Base-by-base conservation (phyloP, 1,139 yeast species). In the Saccharomyces pastorianus region DNA sequence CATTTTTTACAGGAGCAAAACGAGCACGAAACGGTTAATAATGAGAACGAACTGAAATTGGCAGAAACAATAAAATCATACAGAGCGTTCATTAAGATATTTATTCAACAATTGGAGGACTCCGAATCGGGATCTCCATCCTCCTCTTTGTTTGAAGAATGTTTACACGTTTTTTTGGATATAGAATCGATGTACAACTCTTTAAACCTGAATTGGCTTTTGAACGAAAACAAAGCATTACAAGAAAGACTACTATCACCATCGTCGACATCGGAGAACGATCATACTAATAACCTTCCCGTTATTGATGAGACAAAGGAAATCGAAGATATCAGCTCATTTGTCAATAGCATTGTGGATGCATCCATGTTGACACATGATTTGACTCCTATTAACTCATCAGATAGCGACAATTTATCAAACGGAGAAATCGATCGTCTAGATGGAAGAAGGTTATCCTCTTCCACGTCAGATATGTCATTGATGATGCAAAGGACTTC, bases 151-250 rank as follows among this genome's bases (percentile, higher is more conserved):
- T 70, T 70, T 49, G 68, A 68, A 48, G 73, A 71, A 52, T 71
- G 73, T 53, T 56, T 70, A 20, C 61, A 60, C 2, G 69, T 69
- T 4, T 64, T 71, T 47, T 59, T 67, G 50, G 74, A 71, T 48
- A 71, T 71, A 31, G 75, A 71, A 52, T 63, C 69, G 50, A 71
- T 71, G 75, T 71, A 69, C 57, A 70, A 68, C 49, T 63, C 71
- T 3, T 65, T 71, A 54, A 63, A 72, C 50, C 63, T 71, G 59
- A 68, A 64, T 52, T 69, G 70, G 64, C 57, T 66, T 23, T 56
- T 68, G 46, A 55, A 59, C 8, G 68, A 64, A 20, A 68, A 64
- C 26, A 62, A 57, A 14, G 50, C 55, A 48, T 58, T 63, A 26
- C 63, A 63, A 55, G 66, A 63, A 23, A 58, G 59, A 20, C 47